These are phyloP conservation scores for Fusarium praegraminearum DNA, from an alignment of 2,329 filamentous ascomycete species.

Conservation along the genomic window DNA sequence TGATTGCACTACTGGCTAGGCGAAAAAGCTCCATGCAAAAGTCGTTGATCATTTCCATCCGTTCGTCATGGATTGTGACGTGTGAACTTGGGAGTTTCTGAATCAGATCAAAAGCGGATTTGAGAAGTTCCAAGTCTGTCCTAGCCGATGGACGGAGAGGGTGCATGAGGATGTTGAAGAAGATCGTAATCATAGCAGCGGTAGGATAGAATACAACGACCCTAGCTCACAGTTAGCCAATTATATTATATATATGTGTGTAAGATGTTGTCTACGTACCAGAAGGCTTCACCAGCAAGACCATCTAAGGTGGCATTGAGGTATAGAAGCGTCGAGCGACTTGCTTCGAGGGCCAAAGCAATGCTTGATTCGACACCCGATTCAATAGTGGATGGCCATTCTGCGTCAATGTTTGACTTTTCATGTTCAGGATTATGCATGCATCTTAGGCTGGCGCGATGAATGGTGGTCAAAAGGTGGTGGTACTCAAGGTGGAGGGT, in stretches of 20 bases:
- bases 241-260: rapidly evolving
- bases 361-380: constrained; percentile 64
- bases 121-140: constrained; percentile 61
- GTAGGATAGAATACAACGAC: constrained; percentile 68
- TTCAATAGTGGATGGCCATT: constrained; percentile 51
- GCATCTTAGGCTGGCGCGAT: constrained; percentile 66
- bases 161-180: constrained; percentile 65
- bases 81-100: constrained; percentile 52
- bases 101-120: constrained; percentile 58
- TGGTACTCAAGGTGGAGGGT: constrained; percentile 67
- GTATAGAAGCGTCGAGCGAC: constrained; percentile 65
- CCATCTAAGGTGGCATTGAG: constrained; percentile 57
- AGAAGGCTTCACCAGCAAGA: constrained; percentile 62
- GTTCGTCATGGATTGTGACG: constrained; percentile 52
- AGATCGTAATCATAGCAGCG: constrained; percentile 65
- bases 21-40: constrained; percentile 57
- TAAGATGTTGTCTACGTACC: constrained; percentile 51
- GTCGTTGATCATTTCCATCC: too few species aligned
- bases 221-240: constrained; percentile 51
- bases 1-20: constrained; percentile 58
- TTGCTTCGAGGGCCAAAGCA: constrained; percentile 66
- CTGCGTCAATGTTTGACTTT: constrained; percentile 21
- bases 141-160: constrained; percentile 58
- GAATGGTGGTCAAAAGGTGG: constrained; percentile 66
- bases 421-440: constrained; percentile 19